phyloP scores from a whole-genome alignment of 2,329 filamentous ascomycete species.

The Neofusicoccum sp. region DNA sequence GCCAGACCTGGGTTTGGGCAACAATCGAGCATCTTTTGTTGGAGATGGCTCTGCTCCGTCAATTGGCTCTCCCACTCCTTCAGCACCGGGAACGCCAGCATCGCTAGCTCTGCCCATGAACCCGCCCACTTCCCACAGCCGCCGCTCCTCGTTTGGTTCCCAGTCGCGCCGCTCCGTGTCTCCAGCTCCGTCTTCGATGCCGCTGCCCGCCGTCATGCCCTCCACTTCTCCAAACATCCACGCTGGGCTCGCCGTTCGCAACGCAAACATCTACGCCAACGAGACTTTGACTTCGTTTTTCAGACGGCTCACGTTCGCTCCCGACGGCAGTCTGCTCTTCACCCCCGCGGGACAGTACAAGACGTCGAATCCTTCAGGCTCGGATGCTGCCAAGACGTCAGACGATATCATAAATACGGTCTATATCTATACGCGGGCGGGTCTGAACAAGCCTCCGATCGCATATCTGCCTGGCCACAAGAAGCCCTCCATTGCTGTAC shows the following conservation, averaged over 20 bases:
- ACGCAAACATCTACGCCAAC: slow-evolving; percentile 90
- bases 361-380: slow-evolving; percentile 68
- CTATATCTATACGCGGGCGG: slow-evolving; percentile 95
- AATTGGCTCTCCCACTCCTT: slow-evolving; percentile 81
- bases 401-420: slow-evolving; percentile 96
- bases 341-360: slow-evolving; percentile 97
- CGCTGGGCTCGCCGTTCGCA: slow-evolving; percentile 66
- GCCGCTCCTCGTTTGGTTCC: slow-evolving; percentile 88
- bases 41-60: slow-evolving; percentile 58
- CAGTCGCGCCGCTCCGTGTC: slow-evolving; percentile 79
- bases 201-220: slow-evolving; percentile 92
- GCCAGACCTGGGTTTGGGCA: slow-evolving; percentile 64
- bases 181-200: slow-evolving; percentile 82
- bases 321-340: slow-evolving; percentile 89
- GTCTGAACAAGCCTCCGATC: slow-evolving; percentile 94
- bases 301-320: slow-evolving; percentile 87
- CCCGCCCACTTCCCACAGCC: slow-evolving; percentile 88
- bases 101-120: slow-evolving; percentile 94
- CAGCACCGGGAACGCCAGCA: slow-evolving; percentile 90
- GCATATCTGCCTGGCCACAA: slow-evolving; percentile 96
- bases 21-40: slow-evolving; percentile 66
- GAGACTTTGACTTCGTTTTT: slow-evolving; percentile 98
- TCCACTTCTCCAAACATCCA: slow-evolving; percentile 85
- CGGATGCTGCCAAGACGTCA: slow-evolving; percentile 68
- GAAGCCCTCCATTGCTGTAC: slow-evolving; percentile 94